Base-by-base conservation (phyloP, 1,139 yeast species). In the Candida sanyaensis region DNA sequence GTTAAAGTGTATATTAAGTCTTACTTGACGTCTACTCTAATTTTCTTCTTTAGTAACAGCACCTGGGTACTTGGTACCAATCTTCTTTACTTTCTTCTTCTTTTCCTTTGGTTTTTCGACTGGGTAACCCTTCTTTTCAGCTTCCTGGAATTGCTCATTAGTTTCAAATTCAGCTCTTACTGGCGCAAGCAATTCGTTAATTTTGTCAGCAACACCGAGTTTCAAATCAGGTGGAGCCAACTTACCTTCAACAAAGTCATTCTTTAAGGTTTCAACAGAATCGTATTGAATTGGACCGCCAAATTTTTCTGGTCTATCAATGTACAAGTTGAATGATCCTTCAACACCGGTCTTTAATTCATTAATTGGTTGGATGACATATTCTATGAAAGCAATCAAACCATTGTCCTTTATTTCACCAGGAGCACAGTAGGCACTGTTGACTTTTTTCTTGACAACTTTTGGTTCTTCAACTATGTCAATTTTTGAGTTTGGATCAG, bases 401-500 rank as follows among this genome's bases (percentile, higher is more conserved):
- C 99, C 99, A 63, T 95, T 95, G 57, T 88, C 96, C 58, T 86
- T 92, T 41, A 90, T 83, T 55, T 84, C 91, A 58, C 98, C 98
- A 30, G 98, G 97, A 23, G 96, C 92, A 73, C 98, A 95, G 77
- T 81, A 93, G 3, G 99, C 99, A 64, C 88, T 81, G 60, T 83
- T 83, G 60, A 95, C 83, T 80, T 95, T 95, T 84, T 92, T 92
- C 71, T 84, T 86, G 49, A 95, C 93, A 37, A 73, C 70, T 64
- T 88, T 88, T 55, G 97, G 96, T 44, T 86, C 93, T 67, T 95
- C 99, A 55, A 92, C 73, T 43, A 95, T 69, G 63, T 93, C 99
- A 54, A 93, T 91, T 73, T 95, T 95, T 49, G 98, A 91, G 76
- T 91, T 93, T 59, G 99, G 98, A 73, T 93, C 99, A 28, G 97